Conservation (phyloP, 2,329 filamentous ascomycete species). For the Apiospora phragmitis region DNA sequence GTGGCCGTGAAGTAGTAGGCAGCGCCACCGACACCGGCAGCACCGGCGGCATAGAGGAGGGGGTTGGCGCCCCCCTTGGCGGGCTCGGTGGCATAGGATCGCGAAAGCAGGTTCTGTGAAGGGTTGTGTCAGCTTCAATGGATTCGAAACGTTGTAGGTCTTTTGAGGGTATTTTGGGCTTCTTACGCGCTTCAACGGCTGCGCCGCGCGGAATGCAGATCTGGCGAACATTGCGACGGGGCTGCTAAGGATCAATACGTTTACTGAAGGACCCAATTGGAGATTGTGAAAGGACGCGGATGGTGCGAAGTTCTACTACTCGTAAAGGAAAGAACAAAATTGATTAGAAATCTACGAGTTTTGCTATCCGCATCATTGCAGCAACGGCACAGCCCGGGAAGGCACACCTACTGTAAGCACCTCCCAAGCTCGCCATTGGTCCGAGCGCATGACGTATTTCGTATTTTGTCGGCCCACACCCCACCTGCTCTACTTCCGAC, state of each 20-base stretch:
- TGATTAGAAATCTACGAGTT: not conserved
- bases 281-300: not conserved
- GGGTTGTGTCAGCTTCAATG: slow-evolving; percentile 19
- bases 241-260: not conserved
- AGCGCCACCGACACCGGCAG: slow-evolving; percentile 57
- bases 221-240: slow-evolving; percentile 56
- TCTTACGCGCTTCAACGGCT: slow-evolving; percentile 58
- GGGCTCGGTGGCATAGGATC: slow-evolving; percentile 67
- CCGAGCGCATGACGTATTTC: slow-evolving; percentile 17
- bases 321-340: not conserved
- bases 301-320: not conserved
- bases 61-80: slow-evolving; percentile 58
- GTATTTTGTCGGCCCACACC: not conserved
- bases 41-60: slow-evolving; percentile 61
- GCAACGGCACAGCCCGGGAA: not conserved
- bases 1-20: slow-evolving; percentile 57
- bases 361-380: not conserved
- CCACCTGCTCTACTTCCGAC: not conserved
- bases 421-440: not conserved
- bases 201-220: slow-evolving; percentile 53
- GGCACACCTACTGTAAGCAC: not conserved
- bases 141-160: slow-evolving; percentile 18
- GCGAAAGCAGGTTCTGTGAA: slow-evolving; percentile 27
- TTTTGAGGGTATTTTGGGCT: slow-evolving; percentile 11
- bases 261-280: not conserved